phyloP scores from a whole-genome alignment of 306 rosid species.

The Dicorynia guianensis region DNA sequence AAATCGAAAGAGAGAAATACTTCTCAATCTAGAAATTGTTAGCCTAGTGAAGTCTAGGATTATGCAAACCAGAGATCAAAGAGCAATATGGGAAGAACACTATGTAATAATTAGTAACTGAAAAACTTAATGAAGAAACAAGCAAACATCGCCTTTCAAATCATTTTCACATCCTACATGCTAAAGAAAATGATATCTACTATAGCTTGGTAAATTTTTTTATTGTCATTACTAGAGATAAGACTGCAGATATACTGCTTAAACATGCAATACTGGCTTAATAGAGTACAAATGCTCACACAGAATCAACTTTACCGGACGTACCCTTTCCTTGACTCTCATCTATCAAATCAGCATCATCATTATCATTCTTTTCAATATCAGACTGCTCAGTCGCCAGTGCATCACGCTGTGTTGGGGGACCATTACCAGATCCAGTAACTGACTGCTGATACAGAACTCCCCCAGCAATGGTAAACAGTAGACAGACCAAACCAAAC shows the following conservation, averaged over 20 bases:
- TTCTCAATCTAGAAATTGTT: neutral
- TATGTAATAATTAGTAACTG: neutral
- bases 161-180: neutral
- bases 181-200: constrained; percentile 6
- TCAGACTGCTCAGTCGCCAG: constrained; percentile 43
- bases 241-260: constrained; percentile 13
- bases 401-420: constrained; percentile 45
- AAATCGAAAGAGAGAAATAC: neutral
- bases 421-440: constrained; percentile 44
- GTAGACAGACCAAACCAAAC: constrained; percentile 69
- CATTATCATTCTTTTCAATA: constrained; percentile 28
- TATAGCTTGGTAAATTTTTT: constrained; percentile 17
- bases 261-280: neutral
- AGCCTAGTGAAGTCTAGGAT: neutral
- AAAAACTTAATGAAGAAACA: neutral
- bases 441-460: constrained; percentile 77
- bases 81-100: neutral
- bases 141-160: neutral
- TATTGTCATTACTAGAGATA: constrained; percentile 12
- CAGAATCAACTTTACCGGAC: constrained; percentile 54
- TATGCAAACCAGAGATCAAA: constrained; percentile 5
- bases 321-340: constrained; percentile 47
- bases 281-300: constrained; percentile 38
- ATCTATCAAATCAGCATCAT: constrained; percentile 35
- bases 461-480: constrained; percentile 67